phyloP scores from a whole-genome alignment of 371 early-diverging fungal genomes.

The Saksenaea vasiformis region DNA sequence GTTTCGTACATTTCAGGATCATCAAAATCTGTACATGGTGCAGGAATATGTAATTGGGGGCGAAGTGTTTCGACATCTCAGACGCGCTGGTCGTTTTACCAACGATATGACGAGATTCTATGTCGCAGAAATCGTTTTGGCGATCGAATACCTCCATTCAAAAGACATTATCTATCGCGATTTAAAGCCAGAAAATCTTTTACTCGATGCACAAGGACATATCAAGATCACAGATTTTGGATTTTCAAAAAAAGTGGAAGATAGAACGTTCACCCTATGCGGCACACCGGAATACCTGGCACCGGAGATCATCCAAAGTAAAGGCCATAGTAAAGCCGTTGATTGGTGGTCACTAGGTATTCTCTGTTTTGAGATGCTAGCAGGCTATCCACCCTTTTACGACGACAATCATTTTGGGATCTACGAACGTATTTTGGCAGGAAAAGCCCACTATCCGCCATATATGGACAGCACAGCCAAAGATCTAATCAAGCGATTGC shows the following conservation, averaged over 20 bases:
- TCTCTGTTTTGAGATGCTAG: constrained; percentile 94
- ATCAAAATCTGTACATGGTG: constrained; percentile 88
- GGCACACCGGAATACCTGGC: constrained; percentile 99
- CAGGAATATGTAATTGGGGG: constrained; percentile 97
- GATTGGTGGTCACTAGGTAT: constrained; percentile 99
- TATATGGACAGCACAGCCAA: constrained; percentile 78
- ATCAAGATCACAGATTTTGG: constrained; percentile 99
- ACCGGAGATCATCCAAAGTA: constrained; percentile 97
- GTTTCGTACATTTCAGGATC: constrained; percentile 90
- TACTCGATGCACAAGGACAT: constrained; percentile 91
- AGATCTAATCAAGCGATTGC: constrained; percentile 75
- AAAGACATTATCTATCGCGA: constrained; percentile 95
- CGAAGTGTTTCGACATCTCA: constrained; percentile 95
- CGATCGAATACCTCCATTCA: constrained; percentile 91
- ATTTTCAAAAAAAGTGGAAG: constrained; percentile 88
- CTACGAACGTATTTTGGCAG: constrained; percentile 81
- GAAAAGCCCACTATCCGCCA: constrained; percentile 73
- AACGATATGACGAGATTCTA: constrained; percentile 89
- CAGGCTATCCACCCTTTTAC: constrained; percentile 96
- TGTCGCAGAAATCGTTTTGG: constrained; percentile 76
- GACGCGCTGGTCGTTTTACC: constrained; percentile 86
- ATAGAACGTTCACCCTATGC: constrained; percentile 93
- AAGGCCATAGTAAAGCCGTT: constrained; percentile 96
- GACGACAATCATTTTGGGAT: constrained; percentile 92
- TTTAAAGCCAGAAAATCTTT: constrained; percentile 93